phyloP scores from a whole-genome alignment of 2,329 filamentous ascomycete species.

The Ophiocordyceps robertsii region DNA sequence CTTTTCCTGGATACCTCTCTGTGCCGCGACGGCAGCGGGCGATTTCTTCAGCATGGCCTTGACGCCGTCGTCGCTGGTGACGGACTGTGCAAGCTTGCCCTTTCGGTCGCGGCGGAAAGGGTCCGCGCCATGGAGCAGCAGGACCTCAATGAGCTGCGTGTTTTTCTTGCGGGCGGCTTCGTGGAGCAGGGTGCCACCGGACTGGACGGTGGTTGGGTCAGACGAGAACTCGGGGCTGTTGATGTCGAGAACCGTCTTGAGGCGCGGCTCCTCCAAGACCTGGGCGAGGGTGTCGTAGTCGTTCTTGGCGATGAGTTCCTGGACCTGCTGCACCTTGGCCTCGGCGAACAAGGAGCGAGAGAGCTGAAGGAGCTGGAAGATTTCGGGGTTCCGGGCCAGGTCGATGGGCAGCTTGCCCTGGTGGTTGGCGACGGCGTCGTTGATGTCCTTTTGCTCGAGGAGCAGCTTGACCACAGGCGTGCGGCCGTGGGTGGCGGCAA shows the following conservation, averaged over 20 bases:
- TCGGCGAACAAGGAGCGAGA: conserved; percentile 84
- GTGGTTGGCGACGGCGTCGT: conserved; percentile 76
- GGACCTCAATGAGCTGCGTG: conserved; percentile 72
- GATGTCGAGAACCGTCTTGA: conserved; percentile 80
- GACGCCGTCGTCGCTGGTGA: conserved; percentile 88
- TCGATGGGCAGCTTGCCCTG: conserved; percentile 79
- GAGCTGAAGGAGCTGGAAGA: conserved; percentile 89
- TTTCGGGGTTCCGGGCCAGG: conserved; percentile 80
- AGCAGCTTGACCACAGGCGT: conserved; percentile 69
- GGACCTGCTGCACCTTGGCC: conserved; percentile 69
- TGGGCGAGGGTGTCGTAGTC: conserved; percentile 70
- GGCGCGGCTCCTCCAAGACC: conserved; percentile 69
- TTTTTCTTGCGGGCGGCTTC: conserved; percentile 86
- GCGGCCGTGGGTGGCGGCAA: conserved; percentile 74
- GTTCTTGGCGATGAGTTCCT: conserved; percentile 57
- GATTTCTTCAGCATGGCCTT: conserved; percentile 84
- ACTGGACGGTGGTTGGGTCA: conserved; percentile 61
- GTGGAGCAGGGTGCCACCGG: conserved; percentile 85
- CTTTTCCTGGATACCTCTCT: conserved; percentile 93
- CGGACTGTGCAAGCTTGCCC: conserved; percentile 88
- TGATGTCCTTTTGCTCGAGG: conserved; percentile 70
- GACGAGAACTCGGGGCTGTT: conserved; percentile 83
- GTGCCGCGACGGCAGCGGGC: conserved; percentile 84
- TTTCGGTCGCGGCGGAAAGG: conserved; percentile 91
- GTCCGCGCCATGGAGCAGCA: conserved; percentile 88